Percentiles rank a stretch among this genome's conserved stretches.
Conservation (phyloP, 306 rosid genomes). For the Trifolium dubium region DNA sequence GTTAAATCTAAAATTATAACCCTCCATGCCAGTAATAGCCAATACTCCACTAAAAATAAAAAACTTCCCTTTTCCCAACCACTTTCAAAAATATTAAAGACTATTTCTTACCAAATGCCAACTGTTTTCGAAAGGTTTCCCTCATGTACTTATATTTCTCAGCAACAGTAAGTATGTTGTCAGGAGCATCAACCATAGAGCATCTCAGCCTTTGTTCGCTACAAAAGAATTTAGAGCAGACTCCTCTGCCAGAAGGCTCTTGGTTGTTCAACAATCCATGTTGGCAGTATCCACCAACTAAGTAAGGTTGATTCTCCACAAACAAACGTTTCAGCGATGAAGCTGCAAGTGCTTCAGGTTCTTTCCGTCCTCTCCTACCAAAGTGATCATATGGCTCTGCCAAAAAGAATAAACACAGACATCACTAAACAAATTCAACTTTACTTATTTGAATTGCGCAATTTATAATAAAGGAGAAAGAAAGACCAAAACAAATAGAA, state of each 20-base stretch:
- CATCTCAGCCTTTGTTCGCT: slow-evolving; percentile 69
- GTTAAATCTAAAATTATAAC: slow-evolving; percentile 33
- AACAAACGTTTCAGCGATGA: slow-evolving; percentile 90
- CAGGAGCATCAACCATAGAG: slow-evolving; percentile 66
- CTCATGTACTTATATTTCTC: slow-evolving; percentile 91
- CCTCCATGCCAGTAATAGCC: slow-evolving; percentile 20
- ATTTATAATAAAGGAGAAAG: slow-evolving; percentile 13
- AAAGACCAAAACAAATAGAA: slow-evolving; percentile 19
- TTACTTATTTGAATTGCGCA: slow-evolving; percentile 4
- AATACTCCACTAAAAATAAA: slow-evolving; percentile 30
- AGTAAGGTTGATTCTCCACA: slow-evolving; percentile 90
- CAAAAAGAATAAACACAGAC: slow-evolving; percentile 39
- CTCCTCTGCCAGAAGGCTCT: slow-evolving; percentile 72
- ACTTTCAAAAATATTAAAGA: slow-evolving; percentile 21
- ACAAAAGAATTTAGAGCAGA: slow-evolving; percentile 71
- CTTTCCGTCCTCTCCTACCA: slow-evolving; percentile 95
- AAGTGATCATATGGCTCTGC: slow-evolving; percentile 92
- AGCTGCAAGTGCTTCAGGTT: slow-evolving; percentile 97
- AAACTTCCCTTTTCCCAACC: slow-evolving; percentile 6
- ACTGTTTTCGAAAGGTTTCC: slow-evolving; percentile 79
- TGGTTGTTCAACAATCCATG: slow-evolving; percentile 60
- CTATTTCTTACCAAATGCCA: slow-evolving; percentile 79
- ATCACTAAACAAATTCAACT: slow-evolving; percentile 13
- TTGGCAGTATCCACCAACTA: slow-evolving; percentile 86
- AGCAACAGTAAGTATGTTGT: slow-evolving; percentile 76